Conservation (phyloP, 2,329 filamentous ascomycete genomes). For the Cadophora sp. region DNA sequence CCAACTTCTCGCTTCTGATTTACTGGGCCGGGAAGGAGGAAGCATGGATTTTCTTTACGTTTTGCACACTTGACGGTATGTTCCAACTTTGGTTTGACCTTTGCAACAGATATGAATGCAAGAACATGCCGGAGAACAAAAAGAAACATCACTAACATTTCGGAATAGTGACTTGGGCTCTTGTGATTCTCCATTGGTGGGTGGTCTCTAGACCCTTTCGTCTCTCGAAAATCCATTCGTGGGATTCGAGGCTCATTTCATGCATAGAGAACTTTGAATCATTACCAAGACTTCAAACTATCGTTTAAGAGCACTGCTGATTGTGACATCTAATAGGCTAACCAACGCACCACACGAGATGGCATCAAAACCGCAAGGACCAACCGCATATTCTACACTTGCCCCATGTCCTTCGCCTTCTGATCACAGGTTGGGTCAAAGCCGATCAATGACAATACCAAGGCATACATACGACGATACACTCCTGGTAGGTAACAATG, state of each 20-base stretch:
- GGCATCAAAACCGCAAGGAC: not conserved
- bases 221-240: not conserved
- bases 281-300: not conserved
- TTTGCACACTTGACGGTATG: slow-evolving; percentile 24
- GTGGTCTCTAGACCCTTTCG: not conserved
- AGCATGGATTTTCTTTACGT: slow-evolving; percentile 22
- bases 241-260: not conserved
- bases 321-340: not conserved
- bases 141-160: not conserved
- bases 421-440: not conserved
- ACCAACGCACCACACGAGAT: slow-evolving; percentile 1
- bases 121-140: not conserved
- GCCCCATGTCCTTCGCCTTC: not conserved
- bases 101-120: not conserved
- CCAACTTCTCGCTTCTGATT: slow-evolving; percentile 22
- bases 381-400: not conserved
- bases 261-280: not conserved
- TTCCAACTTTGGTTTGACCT: not conserved
- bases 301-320: not conserved
- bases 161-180: not conserved
- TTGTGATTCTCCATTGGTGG: slow-evolving; percentile 4
- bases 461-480: not conserved
- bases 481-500: not conserved
- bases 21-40: slow-evolving; percentile 19
- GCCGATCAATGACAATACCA: not conserved